Evolutionary conservation across 1,139 yeast genomes (phyloP), one percentile per base, ranked within the genome.

Genomic region (Taphrina wiesneri): DNA sequence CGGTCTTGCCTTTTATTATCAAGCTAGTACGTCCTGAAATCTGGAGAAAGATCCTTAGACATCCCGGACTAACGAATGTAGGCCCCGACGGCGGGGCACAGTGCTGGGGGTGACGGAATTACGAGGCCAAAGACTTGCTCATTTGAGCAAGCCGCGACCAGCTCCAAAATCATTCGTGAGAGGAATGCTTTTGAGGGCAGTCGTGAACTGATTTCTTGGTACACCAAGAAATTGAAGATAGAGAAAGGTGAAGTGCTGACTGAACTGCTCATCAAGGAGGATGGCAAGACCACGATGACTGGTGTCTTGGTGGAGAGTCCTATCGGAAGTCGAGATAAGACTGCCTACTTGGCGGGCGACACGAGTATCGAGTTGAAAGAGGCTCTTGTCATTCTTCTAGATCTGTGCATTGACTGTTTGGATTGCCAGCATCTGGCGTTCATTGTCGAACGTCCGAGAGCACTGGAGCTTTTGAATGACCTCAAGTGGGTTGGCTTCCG

Each of bases 61-160:
- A 46, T 21, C 52, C 6, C 2, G 30, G 25, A 5, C 39, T 30
- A 26, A 28, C 56, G 11, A 3, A 9, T n/a, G 11, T 13, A 52
- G 56, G 56, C 56, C 45, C 45, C 26, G 63, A 47, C 34, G 56
- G 56, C 56, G 63, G 56, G 47, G 52, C 56, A 51, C 43, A 59
- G 63, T 51, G 63, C 63, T 59, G 63, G 47, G 56, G 63, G 63
- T 59, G 63, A 59, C 63, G 63, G 30, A 49, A 51, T 39, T 47
- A 46, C 46, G n/a, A 26, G 7, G 4, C 56, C 49, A 21, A 59
- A 59, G 63, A 39, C 63, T 51, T 59, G 63, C 63, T 49, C 63
- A 2, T n/a, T 23, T 17, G 56, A 59, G 63, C 63, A 59, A 51
- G 63, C 63, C 36, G 15, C 63, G 63, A 21, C 45, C n/a, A 34